Conservation (phyloP, 129 eudicot genomes). For the Daucus carota region DNA sequence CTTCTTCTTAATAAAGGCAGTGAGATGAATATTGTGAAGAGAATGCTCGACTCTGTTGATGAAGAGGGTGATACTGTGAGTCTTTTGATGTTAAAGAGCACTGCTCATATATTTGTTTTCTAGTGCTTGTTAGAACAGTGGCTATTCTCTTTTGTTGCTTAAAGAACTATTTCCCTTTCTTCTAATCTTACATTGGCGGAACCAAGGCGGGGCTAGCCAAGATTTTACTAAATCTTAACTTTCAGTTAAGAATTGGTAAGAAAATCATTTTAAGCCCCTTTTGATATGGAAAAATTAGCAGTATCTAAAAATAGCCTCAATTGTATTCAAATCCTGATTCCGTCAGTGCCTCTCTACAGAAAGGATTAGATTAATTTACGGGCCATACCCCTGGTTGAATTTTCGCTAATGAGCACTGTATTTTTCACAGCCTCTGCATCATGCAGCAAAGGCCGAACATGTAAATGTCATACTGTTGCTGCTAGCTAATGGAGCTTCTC, state of each 20-base stretch:
- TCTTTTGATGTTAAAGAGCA: neutral
- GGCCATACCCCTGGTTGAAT: neutral
- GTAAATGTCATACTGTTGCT: constrained; percentile 44
- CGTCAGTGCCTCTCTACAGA: neutral
- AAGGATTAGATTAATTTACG: constrained; percentile 38
- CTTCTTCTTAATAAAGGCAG: constrained; percentile 49
- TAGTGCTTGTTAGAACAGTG: neutral
- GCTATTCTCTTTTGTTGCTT: neutral
- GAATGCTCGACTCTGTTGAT: constrained; percentile 82
- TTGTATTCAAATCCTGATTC: no score
- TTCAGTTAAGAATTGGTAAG: no score
- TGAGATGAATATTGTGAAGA: constrained; percentile 46
- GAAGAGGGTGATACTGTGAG: constrained; percentile 95
- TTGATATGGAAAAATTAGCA: no score
- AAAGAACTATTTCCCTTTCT: neutral
- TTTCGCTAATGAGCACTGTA: neutral
- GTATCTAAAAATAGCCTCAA: no score
- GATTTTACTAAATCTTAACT: no score
- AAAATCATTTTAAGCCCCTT: no score
- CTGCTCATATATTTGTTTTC: neutral
- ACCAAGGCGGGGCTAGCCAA: no score
- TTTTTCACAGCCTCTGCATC: constrained; percentile 76
- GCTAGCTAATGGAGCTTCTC: constrained; percentile 68
- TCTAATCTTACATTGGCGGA: no score
- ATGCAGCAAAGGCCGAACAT: constrained; percentile 92